Base-by-base conservation (phyloP, 495 filamentous ascomycete genomes). In the Delitschia confertaspora region DNA sequence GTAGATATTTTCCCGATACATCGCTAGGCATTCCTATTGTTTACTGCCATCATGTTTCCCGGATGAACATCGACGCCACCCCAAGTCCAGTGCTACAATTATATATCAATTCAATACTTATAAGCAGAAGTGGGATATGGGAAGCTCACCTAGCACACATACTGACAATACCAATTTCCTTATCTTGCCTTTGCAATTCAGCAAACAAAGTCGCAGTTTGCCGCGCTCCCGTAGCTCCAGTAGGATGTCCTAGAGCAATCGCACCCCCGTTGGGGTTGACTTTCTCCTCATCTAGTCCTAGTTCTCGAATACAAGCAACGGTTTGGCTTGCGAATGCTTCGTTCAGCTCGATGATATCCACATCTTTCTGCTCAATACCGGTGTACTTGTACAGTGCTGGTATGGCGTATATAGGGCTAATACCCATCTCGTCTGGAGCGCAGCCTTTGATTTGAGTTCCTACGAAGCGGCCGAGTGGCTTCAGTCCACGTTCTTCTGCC, bases 291-390 rank as follows among this genome's bases (percentile, higher is more conserved):
- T 56, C 53, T 9, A 59, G 16, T 5, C 43, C 53, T 1, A 59
- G 45, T 25, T 31, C 38, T 4, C 50, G 41, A 26, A 56, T 44
- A 29, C 56, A 59, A 7, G 51, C 51, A 2, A 59, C 19, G 5
- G 43, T 50, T 42, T 56, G 55, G n/a, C 48, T 52, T 0, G 56
- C 56, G 34, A 59, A 59, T 3, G 56, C 56, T 27, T 59, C 56
- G 26, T 59, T 59, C 20, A 59, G 40, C 49, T 59, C 56, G 26
- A 56, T 41, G 24, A 59, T 35, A 29, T 56, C 56, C 11, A 59
- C 41, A 24, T 59, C 56, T 19, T 56, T 51, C 40, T 42, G 45
- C n/a, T 39, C 37, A 11, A 53, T 21, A 8, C 49, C 45, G 14
- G 49, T 50, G 34, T 50, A 46, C 45, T 53, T 49, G 14, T 45